phyloP scores from a whole-genome alignment of 345 rosid species.

The Carallia pectinifolia region DNA sequence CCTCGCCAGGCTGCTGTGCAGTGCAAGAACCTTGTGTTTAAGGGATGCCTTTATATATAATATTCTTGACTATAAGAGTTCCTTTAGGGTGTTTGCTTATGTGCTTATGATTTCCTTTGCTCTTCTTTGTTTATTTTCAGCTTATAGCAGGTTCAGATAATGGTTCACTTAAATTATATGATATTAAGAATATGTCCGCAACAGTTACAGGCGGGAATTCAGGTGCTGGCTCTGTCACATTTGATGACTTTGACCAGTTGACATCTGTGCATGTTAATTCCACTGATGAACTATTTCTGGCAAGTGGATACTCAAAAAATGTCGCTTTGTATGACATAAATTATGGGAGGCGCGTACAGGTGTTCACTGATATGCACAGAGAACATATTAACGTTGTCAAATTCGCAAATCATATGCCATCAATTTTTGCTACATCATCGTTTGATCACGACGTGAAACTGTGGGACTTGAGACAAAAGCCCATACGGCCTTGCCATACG shows the following conservation, averaged over 20 bases:
- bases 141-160: conserved; percentile 94
- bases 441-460: conserved; percentile 87
- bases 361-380: conserved; percentile 82
- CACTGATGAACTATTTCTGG: conserved; percentile 80
- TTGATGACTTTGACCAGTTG: conserved; percentile 85
- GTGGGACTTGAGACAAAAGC: conserved; percentile 92
- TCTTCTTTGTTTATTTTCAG: conserved; percentile 37
- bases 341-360: conserved; percentile 65
- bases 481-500: conserved; percentile 73
- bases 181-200: conserved; percentile 51
- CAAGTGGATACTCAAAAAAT: conserved; percentile 88
- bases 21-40: too few species aligned
- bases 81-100: neutral
- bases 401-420: conserved; percentile 86
- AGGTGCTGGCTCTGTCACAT: conserved; percentile 50
- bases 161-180: conserved; percentile 78
- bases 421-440: conserved; percentile 88
- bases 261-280: conserved; percentile 93
- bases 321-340: conserved; percentile 81
- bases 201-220: conserved; percentile 27
- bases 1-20: too few species aligned
- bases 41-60: neutral
- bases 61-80: neutral
- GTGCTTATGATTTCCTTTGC: conserved; percentile 5
- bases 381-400: conserved; percentile 93